Conservation (phyloP, 495 filamentous ascomycete genomes). For the Xylaria acuta region DNA sequence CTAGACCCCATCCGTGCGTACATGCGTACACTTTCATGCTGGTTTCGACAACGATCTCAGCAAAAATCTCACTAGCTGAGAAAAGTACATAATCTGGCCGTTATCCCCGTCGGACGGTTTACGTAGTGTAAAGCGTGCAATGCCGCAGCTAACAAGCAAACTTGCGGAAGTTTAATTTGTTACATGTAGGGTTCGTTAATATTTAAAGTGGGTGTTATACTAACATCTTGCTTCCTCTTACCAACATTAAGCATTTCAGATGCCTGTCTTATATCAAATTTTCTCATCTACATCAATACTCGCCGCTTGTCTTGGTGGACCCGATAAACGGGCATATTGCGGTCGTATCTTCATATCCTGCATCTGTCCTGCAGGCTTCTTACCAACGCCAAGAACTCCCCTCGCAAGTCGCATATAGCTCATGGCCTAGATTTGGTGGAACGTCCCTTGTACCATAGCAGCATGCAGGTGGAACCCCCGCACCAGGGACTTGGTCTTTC, state of each 20-base stretch:
- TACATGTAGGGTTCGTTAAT: neutral
- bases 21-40: neutral
- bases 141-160: neutral
- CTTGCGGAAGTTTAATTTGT: neutral
- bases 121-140: neutral
- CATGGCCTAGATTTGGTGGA: neutral
- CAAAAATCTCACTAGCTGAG: neutral
- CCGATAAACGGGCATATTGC: conserved; percentile 19
- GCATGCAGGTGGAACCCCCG: neutral
- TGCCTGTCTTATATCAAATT: neutral
- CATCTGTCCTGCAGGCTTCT: neutral
- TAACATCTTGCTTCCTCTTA: neutral
- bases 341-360: conserved; percentile 2
- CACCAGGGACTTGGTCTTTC: neutral
- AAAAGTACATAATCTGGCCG: neutral
- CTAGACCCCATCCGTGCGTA: conserved; percentile 9
- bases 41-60: neutral
- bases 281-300: neutral
- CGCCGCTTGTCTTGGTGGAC: neutral
- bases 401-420: neutral
- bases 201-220: neutral
- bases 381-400: neutral
- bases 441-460: neutral
- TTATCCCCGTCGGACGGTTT: neutral
- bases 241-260: neutral